These are phyloP conservation scores for Leptographium radiaticola DNA, from an alignment of 2,329 filamentous ascomycete species.

Conservation along the genomic window DNA sequence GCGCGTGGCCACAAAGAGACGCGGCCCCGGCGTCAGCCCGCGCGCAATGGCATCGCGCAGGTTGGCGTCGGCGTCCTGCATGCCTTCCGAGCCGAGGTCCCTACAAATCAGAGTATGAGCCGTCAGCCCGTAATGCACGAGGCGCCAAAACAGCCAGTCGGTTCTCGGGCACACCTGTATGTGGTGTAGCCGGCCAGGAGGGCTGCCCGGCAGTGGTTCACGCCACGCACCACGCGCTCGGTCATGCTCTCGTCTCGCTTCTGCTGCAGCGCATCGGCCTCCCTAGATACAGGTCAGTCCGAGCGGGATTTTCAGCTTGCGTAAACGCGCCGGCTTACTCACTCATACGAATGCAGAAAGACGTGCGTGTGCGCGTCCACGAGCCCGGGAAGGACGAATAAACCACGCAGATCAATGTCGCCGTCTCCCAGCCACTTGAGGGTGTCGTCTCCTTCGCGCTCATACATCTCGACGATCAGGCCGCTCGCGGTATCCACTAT, in stretches of 20 bases:
- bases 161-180: constrained; percentile 18
- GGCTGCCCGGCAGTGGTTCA: constrained; percentile 37
- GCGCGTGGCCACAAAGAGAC: constrained; percentile 41
- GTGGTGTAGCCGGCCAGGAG: constrained; percentile 46
- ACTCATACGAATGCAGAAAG: constrained; percentile 37
- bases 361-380: constrained; percentile 44
- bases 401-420: constrained; percentile 41
- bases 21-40: constrained; percentile 38
- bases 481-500: constrained; percentile 25
- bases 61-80: constrained; percentile 34
- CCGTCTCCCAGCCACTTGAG: constrained; percentile 12
- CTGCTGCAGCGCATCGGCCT: constrained; percentile 29
- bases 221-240: constrained; percentile 40
- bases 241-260: constrained; percentile 45
- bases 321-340: constrained; percentile 7
- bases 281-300: constrained; percentile 15
- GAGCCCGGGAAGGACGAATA: constrained; percentile 36
- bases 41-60: constrained; percentile 41
- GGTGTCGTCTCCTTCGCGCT: constrained; percentile 16
- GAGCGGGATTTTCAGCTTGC: not conserved
- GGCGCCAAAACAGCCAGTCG: not conserved
- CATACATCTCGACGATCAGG: constrained; percentile 20
- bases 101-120: not conserved
- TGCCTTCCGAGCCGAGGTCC: constrained; percentile 41
- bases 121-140: not conserved